Conservation (phyloP, 768 basidiomycete genomes). For the Agrocybe chaxingu region DNA sequence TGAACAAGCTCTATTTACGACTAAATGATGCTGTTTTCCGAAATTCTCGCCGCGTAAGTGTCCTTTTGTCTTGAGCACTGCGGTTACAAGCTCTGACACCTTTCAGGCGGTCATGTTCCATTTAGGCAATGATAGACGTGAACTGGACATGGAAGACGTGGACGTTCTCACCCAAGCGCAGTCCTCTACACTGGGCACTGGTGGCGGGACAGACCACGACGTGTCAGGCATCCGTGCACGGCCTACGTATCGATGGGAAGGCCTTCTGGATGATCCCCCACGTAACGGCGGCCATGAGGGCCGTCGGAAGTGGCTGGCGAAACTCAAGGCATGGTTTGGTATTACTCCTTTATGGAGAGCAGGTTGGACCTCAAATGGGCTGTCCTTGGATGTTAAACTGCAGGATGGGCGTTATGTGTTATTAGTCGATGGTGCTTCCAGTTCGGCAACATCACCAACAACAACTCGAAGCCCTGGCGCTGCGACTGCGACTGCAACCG, state of each 20-base stretch:
- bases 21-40: conserved; percentile 66
- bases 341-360: conserved; percentile 61
- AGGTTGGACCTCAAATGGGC: conserved; percentile 46
- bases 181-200: conserved; percentile 59
- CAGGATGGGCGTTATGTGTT: conserved; percentile 59
- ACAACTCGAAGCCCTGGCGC: not conserved
- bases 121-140: conserved; percentile 45
- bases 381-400: conserved; percentile 58
- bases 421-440: conserved; percentile 19
- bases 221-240: conserved; percentile 56
- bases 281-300: conserved; percentile 28
- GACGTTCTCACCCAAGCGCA: conserved; percentile 48
- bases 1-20: conserved; percentile 71
- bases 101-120: conserved; percentile 61
- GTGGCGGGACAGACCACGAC: conserved; percentile 72
- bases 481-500: not conserved
- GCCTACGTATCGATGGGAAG: conserved; percentile 69
- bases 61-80: not conserved
- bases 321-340: conserved; percentile 68
- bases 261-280: conserved; percentile 54
- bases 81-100: not conserved
- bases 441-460: too few species aligned
- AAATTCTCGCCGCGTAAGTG: conserved; percentile 47
- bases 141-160: conserved; percentile 64
- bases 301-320: conserved; percentile 42